These are phyloP conservation scores for Metschnikowia kunwiensis DNA, from an alignment of 805 yeast genomes.

Conservation along the genomic window DNA sequence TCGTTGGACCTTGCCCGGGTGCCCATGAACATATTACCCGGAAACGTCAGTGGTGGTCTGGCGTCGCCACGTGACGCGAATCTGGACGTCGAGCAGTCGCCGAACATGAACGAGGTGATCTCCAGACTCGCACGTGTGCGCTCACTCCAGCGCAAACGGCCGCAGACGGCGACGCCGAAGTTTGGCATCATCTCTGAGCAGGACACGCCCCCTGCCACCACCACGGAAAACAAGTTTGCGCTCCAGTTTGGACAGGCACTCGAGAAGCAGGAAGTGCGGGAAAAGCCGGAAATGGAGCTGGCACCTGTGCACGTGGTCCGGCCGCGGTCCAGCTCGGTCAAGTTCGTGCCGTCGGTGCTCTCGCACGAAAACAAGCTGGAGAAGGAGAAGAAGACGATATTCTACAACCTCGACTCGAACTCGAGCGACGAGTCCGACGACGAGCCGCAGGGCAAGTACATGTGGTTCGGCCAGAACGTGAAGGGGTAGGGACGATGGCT, in stretches of 20 bases:
- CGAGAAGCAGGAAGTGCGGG: not conserved
- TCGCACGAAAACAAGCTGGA: constrained; percentile 10
- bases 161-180: constrained; percentile 17
- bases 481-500: constrained; percentile 1
- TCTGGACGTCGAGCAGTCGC: constrained; percentile 10
- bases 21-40: constrained; percentile 5
- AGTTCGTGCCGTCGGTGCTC: constrained; percentile 29
- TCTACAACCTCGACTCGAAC: constrained; percentile 29
- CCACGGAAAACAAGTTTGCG: constrained; percentile 18
- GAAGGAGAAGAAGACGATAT: constrained; percentile 23
- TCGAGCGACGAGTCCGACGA: constrained; percentile 15
- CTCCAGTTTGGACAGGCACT: constrained; percentile 16
- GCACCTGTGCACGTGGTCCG: not conserved
- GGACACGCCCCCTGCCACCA: constrained; percentile 18
- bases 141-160: constrained; percentile 19
- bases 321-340: constrained; percentile 26
- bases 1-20: constrained; percentile 21
- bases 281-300: not conserved
- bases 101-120: constrained; percentile 19
- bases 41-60: constrained; percentile 12
- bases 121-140: constrained; percentile 17
- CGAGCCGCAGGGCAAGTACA: constrained; percentile 21
- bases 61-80: constrained; percentile 17
- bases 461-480: constrained; percentile 41
- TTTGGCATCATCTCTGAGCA: constrained; percentile 18